Percentiles rank a stretch among this genome's conserved stretches.
Evolutionary conservation across 1,139 yeast species (phyloP).

Genomic region (Saccharomyces pastorianus): DNA sequence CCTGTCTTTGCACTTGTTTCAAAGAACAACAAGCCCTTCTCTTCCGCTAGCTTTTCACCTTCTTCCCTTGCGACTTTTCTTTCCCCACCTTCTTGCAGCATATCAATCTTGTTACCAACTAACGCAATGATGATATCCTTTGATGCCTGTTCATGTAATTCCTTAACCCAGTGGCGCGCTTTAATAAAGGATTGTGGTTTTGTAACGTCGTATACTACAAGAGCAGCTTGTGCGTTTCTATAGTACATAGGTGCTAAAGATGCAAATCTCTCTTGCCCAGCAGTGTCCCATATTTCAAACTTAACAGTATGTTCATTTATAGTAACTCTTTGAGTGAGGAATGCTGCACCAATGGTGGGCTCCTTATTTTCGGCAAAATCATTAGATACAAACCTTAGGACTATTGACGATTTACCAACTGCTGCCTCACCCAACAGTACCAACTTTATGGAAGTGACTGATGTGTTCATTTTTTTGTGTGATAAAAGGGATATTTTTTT

Average conservation of each 20-base stretch:
- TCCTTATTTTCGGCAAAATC: slow-evolving; percentile 96
- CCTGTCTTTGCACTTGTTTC: slow-evolving; percentile 95
- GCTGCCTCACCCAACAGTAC: slow-evolving; percentile 96
- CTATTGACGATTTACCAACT: slow-evolving; percentile 91
- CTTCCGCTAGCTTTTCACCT: slow-evolving; percentile 72
- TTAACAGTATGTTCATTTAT: slow-evolving; percentile 85
- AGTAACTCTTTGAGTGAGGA: slow-evolving; percentile 87
- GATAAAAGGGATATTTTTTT: neutral
- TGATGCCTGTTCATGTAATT: slow-evolving; percentile 88
- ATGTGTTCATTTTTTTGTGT: slow-evolving; percentile 17
- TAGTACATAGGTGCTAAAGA: slow-evolving; percentile 96
- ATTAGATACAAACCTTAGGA: slow-evolving; percentile 84
- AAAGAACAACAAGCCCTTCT: slow-evolving; percentile 80
- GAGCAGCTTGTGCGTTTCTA: slow-evolving; percentile 96
- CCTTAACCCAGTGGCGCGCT: slow-evolving; percentile 99
- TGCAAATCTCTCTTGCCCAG: slow-evolving; percentile 97
- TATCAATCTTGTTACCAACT: slow-evolving; percentile 86
- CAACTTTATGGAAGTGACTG: slow-evolving; percentile 69
- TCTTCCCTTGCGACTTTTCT: slow-evolving; percentile 85
- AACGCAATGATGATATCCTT: slow-evolving; percentile 87
- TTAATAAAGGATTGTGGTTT: slow-evolving; percentile 95
- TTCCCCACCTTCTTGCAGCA: slow-evolving; percentile 41
- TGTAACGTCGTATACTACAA: slow-evolving; percentile 91
- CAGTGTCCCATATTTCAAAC: slow-evolving; percentile 98
- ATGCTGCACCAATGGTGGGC: slow-evolving; percentile 98